Evolutionary conservation across 2,329 filamentous ascomycete genomes (phyloP), one percentile per base, ranked within the genome.

Genomic region (Clonostachys chloroleuca): DNA sequence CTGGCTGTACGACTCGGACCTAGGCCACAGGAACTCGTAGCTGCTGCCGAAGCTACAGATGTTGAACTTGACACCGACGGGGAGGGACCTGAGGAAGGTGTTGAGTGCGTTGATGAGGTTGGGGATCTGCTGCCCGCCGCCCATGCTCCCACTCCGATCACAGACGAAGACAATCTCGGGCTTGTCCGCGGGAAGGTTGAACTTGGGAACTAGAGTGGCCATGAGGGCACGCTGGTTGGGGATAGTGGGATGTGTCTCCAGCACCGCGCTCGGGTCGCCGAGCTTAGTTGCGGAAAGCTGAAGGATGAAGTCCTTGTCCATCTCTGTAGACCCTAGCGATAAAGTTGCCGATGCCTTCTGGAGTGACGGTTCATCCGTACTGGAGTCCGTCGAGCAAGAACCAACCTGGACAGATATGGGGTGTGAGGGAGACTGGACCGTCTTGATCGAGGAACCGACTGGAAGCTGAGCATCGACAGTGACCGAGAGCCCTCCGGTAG

Each of bases 151-250:
- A 47, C 83, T 87, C 45, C 85, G 77, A 59, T 91, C 87, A 47
- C 83, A 85, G 5, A 91, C 67, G 53, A 91, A 89, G 16, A 90
- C 78, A 18, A 91, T 75, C 58, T 91, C 86, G 5, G 73, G 70
- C 46, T 61, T 64, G 9, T 74, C 69, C 0, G 73, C 59, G 0
- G 80, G 78, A 0, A 88, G 66, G n/a, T 72, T 70, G 63, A 89
- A 88, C 51, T 81, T 83, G 3, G 86, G 86, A 0, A 89, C 83
- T 1, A 90, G 67, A 0, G 85, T 87, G 1, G 78, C 69, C 84
- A 91, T 88, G 49, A 90, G 59, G 1, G 86, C 84, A 5, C 80
- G 74, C 43, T 87, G 82, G 47, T 80, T 71, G 0, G 76, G 68
- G 3, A 87, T 70, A 0, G 67, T 76, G 0, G 84, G 77, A 53